Conservation (phyloP, 2,329 filamentous ascomycete genomes). For the Cercospora berteroae region DNA sequence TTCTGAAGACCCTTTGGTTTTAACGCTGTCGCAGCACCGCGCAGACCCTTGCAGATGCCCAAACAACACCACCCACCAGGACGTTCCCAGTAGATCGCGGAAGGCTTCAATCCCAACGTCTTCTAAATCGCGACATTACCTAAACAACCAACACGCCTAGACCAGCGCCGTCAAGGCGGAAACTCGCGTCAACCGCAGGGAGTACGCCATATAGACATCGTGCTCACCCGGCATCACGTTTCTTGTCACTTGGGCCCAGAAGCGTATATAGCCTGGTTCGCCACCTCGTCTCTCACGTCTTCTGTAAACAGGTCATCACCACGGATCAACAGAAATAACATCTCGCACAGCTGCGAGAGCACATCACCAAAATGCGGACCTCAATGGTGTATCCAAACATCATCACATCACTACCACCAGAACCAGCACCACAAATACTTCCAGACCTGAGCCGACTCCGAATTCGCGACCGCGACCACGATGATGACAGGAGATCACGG, state of each 20-base stretch:
- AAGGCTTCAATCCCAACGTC: not conserved
- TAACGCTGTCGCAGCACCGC: not conserved
- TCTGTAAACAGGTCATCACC: not conserved
- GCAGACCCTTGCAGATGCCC: conserved; percentile 7
- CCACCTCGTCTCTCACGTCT: not conserved
- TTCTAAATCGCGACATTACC: conserved; percentile 4
- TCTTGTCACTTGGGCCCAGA: not conserved
- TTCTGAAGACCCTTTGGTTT: not conserved
- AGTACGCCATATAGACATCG: conserved; percentile 5
- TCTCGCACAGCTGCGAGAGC: not conserved
- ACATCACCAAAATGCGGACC: conserved; percentile 14
- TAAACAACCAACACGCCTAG: not conserved
- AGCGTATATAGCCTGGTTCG: not conserved
- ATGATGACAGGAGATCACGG: not conserved
- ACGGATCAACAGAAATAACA: too few relatives aligned
- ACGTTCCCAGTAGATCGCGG: not conserved
- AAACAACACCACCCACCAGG: conserved; percentile 1
- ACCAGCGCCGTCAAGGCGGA: not conserved
- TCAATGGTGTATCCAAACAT: conserved; percentile 17
- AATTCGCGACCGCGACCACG: conserved; percentile 12
- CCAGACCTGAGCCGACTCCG: conserved; percentile 14
- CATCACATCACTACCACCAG: conserved; percentile 5
- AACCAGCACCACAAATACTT: conserved; percentile 7
- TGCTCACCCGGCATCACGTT: not conserved
- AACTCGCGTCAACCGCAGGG: conserved; percentile 6